Base-by-base conservation (phyloP, 805 yeast genomes). In the Wilhelminamyces savonicus region DNA sequence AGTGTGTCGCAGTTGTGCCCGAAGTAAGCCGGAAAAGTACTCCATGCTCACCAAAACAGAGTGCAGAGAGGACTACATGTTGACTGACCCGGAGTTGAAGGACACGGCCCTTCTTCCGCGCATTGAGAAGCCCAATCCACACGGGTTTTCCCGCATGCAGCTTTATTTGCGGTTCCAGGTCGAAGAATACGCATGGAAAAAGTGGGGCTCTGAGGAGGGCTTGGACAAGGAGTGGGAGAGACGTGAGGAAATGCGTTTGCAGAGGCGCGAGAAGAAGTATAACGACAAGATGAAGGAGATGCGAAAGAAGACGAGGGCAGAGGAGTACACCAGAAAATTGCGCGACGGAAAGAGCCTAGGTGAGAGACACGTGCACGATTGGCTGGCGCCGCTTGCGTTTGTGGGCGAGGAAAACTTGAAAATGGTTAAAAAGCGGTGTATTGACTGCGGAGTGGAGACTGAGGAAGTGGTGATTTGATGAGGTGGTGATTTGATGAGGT, bases 21-120 rank as follows among this genome's bases (percentile, higher is more conserved):
- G 74, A 43, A 67, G 69, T 35, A 57, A 59, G 14, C 95, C 96
- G 0, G 95, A 92, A 23, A 92, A 92, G 48, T 92, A 90, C 52
- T 75, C 97, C 0, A 56, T 92, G 13, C 58, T 92, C 29, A 92
- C 99, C 6, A 92, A 92, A 57, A 92, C 99, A 0, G 99, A 92
- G 56, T 87, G 96, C 54, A 74, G 78, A 23, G 90, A 83, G 43
- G 99, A 92, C 58, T 92, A 92, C 52, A 70, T 92, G 24, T 54
- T 92, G 17, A 92, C 99, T 0, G 98, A 92, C 28, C 92, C 97
- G 1, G 98, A 92, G 51, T 66, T 92, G 24, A 69, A 74, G 30
- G 98, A 92, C 51, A 57, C 56, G 5, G 63, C 54, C 2, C 56
- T 88, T 15, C 63, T 92, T 36, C 81, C 81, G 8, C 74, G 92